phyloP scores from a whole-genome alignment of 768 basidiomycete species.

The Boletus sensibilis region DNA sequence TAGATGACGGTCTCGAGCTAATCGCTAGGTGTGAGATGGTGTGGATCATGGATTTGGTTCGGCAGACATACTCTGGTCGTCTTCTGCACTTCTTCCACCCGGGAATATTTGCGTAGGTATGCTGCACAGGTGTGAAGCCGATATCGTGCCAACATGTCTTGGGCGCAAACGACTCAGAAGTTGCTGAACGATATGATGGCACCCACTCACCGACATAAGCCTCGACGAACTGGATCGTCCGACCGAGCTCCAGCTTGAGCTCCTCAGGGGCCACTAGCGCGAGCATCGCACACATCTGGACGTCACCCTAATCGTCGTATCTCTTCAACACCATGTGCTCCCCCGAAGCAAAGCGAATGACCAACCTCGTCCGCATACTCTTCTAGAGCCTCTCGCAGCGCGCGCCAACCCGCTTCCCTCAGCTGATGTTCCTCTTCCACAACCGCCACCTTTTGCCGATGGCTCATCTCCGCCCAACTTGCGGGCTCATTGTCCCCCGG shows the following conservation, averaged over 20 bases:
- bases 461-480: constrained; percentile 30
- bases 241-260: constrained; percentile 44
- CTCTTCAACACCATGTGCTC: not conserved
- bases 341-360: not conserved
- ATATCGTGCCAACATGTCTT: constrained; percentile 64
- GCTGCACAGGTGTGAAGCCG: constrained; percentile 67
- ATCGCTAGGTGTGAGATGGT: not conserved
- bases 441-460: constrained; percentile 27
- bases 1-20: constrained; percentile 74
- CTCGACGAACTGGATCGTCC: constrained; percentile 57
- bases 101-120: constrained; percentile 68
- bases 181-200: not conserved
- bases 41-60: too few relatives aligned
- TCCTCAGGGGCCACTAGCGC: constrained; percentile 60
- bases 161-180: not conserved
- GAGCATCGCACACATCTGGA: constrained; percentile 79
- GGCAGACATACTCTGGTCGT: constrained; percentile 48
- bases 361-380: constrained; percentile 60
- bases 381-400: constrained; percentile 56
- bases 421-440: constrained; percentile 49
- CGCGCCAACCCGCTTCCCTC: constrained; percentile 55
- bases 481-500: constrained; percentile 30
- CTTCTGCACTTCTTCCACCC: constrained; percentile 49
- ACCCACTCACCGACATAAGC: constrained; percentile 64
- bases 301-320: constrained; percentile 56